These are phyloP conservation scores for Asterophora lycoperdoides DNA, from an alignment of 768 basidiomycete genomes.

Conservation along the genomic window DNA sequence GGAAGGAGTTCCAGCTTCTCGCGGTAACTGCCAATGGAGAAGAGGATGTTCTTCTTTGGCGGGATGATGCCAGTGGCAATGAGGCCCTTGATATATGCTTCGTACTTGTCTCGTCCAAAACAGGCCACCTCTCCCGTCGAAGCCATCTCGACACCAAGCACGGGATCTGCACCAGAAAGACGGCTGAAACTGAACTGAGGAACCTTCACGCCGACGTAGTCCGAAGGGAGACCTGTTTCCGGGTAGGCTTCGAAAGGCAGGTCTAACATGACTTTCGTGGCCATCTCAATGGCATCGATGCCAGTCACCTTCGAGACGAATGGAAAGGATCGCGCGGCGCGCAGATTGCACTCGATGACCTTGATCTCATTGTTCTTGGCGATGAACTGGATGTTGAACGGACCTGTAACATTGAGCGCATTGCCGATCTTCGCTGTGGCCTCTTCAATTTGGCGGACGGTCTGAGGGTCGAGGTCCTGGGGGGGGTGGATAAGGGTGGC, in stretches of 20 bases:
- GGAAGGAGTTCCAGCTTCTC: constrained; percentile 97
- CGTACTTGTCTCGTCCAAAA: constrained; percentile 96
- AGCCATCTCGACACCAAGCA: constrained; percentile 99
- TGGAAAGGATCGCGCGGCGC: constrained; percentile 96
- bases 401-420: constrained; percentile 96
- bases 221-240: constrained; percentile 76
- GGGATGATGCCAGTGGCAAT: constrained; percentile 93
- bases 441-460: constrained; percentile 93
- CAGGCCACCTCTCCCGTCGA: constrained; percentile 99
- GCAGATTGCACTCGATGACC: constrained; percentile 98
- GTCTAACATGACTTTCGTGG: constrained; percentile 97
- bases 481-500: constrained; percentile 98
- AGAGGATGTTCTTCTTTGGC: constrained; percentile 96
- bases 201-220: constrained; percentile 98
- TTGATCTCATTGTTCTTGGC: constrained; percentile 99
- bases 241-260: constrained; percentile 89
- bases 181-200: constrained; percentile 99
- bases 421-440: constrained; percentile 97
- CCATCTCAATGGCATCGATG: constrained; percentile 97
- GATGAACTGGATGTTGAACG: constrained; percentile 99
- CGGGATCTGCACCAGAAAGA: constrained; percentile 93
- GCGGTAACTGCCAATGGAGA: constrained; percentile 94
- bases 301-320: constrained; percentile 99
- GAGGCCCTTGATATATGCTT: constrained; percentile 95
- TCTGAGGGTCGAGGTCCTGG: constrained; percentile 96